Percentiles rank a stretch among this genome's conserved stretches.
phyloP scores from a whole-genome alignment of 1,139 yeast species.

The Blastobotrys capitulatus region DNA sequence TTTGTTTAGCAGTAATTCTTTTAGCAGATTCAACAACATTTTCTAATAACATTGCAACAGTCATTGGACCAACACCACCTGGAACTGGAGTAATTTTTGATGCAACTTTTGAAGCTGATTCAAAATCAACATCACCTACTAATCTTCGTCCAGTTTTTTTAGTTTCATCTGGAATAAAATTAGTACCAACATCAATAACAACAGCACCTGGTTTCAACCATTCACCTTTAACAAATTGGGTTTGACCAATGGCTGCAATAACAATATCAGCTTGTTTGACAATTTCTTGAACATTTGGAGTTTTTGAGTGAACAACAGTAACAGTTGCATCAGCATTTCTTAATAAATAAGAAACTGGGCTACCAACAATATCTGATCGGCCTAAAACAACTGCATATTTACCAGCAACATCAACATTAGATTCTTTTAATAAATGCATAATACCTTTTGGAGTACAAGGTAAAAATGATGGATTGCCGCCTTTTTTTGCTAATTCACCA shows the following conservation, averaged over 20 bases:
- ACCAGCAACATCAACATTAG: slow-evolving; percentile 65
- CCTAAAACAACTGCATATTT: slow-evolving; percentile 91
- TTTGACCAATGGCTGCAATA: slow-evolving; percentile 85
- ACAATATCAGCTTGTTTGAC: slow-evolving; percentile 79
- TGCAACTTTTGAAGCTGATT: slow-evolving; percentile 59
- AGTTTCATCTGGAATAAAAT: slow-evolving; percentile 70
- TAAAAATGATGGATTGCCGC: slow-evolving; percentile 76
- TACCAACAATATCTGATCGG: slow-evolving; percentile 93
- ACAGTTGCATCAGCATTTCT: slow-evolving; percentile 80
- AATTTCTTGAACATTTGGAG: slow-evolving; percentile 54
- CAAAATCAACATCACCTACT: slow-evolving; percentile 92
- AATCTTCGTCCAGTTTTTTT: slow-evolving; percentile 79
- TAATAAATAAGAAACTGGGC: slow-evolving; percentile 80
- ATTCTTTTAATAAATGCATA: slow-evolving; percentile 63
- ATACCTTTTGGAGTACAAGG: slow-evolving; percentile 98
- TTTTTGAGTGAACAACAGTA: slow-evolving; percentile 75
- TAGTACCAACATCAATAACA: slow-evolving; percentile 94
- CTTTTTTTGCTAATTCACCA: slow-evolving; percentile 85
- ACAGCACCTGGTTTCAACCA: slow-evolving; percentile 84
- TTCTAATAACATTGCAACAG: slow-evolving; percentile 89
- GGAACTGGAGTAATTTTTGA: slow-evolving; percentile 94
- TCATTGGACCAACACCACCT: slow-evolving; percentile 99
- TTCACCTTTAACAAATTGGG: slow-evolving; percentile 78
- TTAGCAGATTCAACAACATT: slow-evolving; percentile 83
- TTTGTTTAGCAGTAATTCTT: slow-evolving; percentile 29